Evolutionary conservation across 2,329 filamentous ascomycete species (phyloP).

Genomic region (Epichloe amarillans): DNA sequence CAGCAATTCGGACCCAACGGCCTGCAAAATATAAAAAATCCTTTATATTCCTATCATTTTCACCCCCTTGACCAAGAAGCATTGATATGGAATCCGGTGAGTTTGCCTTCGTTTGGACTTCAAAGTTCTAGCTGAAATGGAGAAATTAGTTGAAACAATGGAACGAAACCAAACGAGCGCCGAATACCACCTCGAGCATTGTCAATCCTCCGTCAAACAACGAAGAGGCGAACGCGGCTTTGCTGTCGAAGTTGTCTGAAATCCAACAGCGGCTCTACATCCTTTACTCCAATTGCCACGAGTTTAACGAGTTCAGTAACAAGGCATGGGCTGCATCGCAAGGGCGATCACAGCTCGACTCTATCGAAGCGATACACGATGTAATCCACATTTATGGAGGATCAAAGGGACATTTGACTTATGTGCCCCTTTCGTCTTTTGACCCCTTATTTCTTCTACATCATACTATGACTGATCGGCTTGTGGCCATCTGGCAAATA

Average conservation of each 20-base stretch:
- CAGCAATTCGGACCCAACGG: constrained; percentile 43
- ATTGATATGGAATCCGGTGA: constrained; percentile 46
- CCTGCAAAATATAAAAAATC: constrained; percentile 43
- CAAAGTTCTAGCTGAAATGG: neutral
- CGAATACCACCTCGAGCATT: constrained; percentile 22
- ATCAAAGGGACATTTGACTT: constrained; percentile 53
- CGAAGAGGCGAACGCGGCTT: constrained; percentile 34
- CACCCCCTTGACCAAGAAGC: constrained; percentile 44
- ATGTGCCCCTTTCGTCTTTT: constrained; percentile 59
- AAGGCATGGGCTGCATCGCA: constrained; percentile 44
- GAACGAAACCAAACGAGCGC: constrained; percentile 45
- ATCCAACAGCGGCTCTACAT: constrained; percentile 53
- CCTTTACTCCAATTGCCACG: constrained; percentile 52
- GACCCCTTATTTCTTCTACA: constrained; percentile 72
- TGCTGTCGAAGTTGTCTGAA: constrained; percentile 32
- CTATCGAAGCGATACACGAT: constrained; percentile 52
- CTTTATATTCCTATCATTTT: constrained; percentile 47
- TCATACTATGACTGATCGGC: constrained; percentile 61
- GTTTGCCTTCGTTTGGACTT: constrained; percentile 13
- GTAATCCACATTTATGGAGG: constrained; percentile 47
- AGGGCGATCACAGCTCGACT: constrained; percentile 42
- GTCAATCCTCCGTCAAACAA: constrained; percentile 40
- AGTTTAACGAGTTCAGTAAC: constrained; percentile 58
- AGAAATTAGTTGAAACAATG: constrained; percentile 40
- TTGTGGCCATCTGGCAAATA: constrained; percentile 66